Conservation (phyloP, 2,329 filamentous ascomycete species). For the Penicillium sp. region DNA sequence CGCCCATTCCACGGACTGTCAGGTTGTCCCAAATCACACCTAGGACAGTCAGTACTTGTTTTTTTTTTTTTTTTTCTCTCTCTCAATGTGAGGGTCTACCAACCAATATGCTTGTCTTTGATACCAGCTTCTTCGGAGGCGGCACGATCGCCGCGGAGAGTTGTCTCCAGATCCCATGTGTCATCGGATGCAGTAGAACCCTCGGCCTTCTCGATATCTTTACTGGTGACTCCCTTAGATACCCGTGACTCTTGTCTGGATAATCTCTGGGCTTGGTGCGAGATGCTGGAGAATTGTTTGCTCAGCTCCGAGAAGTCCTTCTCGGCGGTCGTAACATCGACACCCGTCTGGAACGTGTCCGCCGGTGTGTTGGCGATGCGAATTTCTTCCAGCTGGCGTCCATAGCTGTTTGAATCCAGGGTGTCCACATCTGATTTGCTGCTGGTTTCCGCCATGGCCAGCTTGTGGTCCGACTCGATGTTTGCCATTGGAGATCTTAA, state of each 20-base stretch:
- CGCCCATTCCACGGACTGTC: slow-evolving; percentile 66
- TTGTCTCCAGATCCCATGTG: slow-evolving; percentile 66
- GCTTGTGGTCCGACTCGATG: slow-evolving; percentile 17
- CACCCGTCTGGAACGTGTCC: slow-evolving; percentile 29
- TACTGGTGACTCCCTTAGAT: slow-evolving; percentile 18
- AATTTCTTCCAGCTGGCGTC: slow-evolving; percentile 24
- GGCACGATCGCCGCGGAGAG: slow-evolving; percentile 61
- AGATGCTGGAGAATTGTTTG: slow-evolving; percentile 33
- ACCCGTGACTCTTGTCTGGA: slow-evolving; percentile 28
- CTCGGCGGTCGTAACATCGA: slow-evolving; percentile 42
- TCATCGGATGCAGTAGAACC: slow-evolving; percentile 41
- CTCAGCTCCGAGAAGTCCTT: slow-evolving; percentile 37
- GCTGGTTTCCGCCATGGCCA: slow-evolving; percentile 9
- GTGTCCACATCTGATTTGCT: slow-evolving; percentile 25
- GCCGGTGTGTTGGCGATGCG: slow-evolving; percentile 28
- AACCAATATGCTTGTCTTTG: slow-evolving; percentile 64
- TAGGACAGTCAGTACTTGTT: slow-evolving; percentile 10
- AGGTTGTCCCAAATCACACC: slow-evolving; percentile 69
- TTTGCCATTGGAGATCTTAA: not conserved
- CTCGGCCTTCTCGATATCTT: slow-evolving; percentile 54
- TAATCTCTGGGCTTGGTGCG: slow-evolving; percentile 29
- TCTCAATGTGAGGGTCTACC: not conserved
- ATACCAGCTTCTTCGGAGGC: slow-evolving; percentile 71
- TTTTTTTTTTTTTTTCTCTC: not conserved
- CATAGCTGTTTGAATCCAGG: slow-evolving; percentile 21